Evolutionary conservation across 176 grass and related monocot species (phyloP), one percentile per base, ranked within the genome.

Genomic region (Avena insularis): DNA sequence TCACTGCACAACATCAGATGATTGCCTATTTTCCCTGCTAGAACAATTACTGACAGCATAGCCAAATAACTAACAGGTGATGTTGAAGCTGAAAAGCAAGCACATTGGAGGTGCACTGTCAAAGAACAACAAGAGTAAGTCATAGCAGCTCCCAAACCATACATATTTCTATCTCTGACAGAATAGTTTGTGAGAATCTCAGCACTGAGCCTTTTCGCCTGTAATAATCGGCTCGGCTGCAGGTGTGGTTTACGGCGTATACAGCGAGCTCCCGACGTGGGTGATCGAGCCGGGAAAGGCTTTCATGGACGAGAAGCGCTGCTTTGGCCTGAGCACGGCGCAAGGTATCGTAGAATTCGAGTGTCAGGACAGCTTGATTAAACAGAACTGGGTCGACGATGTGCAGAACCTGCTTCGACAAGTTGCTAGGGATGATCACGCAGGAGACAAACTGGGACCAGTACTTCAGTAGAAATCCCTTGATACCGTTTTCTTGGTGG

Each of bases 41-140:
- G 14, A 38, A 14, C 9, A 63, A 17, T 55, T 72, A 78, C 46
- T 91, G 36, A 91, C 40, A 68, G 12, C 13, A 33, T 23, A 38
- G n/a, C 16, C 20, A 29, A 78, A 72, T 4, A 48, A 83, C 14
- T 47, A 48, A 78, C 87, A 98, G 97, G 97, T 99, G 61, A 85
- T 99, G 43, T 79, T 99, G 85, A 99, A 99, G 80, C 80, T 99
- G 36, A 99, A 96, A 79, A 96, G 94, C 94, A 96, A 99, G 78
- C 90, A 93, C 71, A 94, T 99, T 58, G 92, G 92, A 88, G 97
- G 97, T 27, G 90, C 94, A 12, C 80, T 99, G 45, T 96, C 97
- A 58, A 99, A 99, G 80, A 99, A 96, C 54, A 96, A 88, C 75
- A 96, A 99, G 83, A 94, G 97, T 96, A 89, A 85, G 97, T 86